Base-by-base conservation (phyloP, 768 basidiomycete genomes). In the Pulveroboletus sp. region DNA sequence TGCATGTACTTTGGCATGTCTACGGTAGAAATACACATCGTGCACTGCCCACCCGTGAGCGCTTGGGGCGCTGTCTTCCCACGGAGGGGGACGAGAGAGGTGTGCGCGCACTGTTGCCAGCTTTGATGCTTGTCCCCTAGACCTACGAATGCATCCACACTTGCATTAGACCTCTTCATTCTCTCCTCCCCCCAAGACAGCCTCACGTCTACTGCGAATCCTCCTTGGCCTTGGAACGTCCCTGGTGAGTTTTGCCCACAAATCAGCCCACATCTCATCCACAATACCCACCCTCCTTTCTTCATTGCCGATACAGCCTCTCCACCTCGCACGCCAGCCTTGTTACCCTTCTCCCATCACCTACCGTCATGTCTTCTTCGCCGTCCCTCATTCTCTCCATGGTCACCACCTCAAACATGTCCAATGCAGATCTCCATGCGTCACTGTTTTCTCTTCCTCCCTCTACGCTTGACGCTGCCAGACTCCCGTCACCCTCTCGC, bases 141-240 rank as follows among this genome's bases (percentile, higher is more conserved):
- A 69, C 60, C 64, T 54, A 57, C 57, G 58, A 21, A 69, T 69
- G 65, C 47, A 55, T 63, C 57, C 50, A 58, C 55, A 40, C 54
- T 43, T 37, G 44, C 50, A 51, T 28, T 63, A 65, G 62, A 51
- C 53, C 43, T 54, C 46, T 9, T 45, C 24, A 2, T 17, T 5
- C 41, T 47, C 11, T 43, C 42, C 40, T 39, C 32, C 33, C 38
- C 24, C 58, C 42, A 61, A 49, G 47, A 56, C 51, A 30, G 38
- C 24, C 39, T 33, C 47, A 49, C 30, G 40, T 33, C 32, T 21
- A 12, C 27, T 55, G 56, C n/a, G 35, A 36, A 47, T 37, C 42
- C 42, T 41, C 43, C 39, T 14, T 30, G 38, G 35, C 43, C 39
- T 14, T 30, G 38, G 35, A 36, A 50, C 54, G 30, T 50, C 26